These are phyloP conservation scores for Puya raimondii DNA, from an alignment of 176 grass and related monocot species.

Conservation along the genomic window DNA sequence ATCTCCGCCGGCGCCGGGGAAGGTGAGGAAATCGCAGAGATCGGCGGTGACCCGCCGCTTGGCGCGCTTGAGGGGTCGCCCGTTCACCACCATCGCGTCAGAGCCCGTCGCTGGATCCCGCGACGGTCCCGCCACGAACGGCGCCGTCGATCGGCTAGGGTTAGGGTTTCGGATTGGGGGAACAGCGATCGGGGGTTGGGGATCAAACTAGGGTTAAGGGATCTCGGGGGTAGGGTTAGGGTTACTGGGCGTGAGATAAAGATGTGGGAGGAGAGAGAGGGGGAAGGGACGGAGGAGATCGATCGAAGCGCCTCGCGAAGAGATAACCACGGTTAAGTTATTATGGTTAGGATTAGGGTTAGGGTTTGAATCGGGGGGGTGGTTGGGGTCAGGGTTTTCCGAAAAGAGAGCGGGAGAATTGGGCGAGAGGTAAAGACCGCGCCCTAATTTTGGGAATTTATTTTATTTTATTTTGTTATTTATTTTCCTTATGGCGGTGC, in stretches of 20 bases:
- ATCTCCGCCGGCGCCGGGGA: conserved; percentile 22
- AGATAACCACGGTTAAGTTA: background rate
- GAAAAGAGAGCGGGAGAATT: conserved; percentile 40
- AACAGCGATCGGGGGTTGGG: background rate
- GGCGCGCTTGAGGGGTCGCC: conserved; percentile 78
- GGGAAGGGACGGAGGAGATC: conserved; percentile 1
- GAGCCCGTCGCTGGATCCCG: conserved; percentile 38
- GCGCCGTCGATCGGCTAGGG: conserved; percentile 24
- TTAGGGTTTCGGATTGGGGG: background rate
- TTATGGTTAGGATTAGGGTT: conserved; percentile 19
- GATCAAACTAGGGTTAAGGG: conserved; percentile 29
- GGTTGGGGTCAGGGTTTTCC: conserved; percentile 28
- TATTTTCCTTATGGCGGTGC: background rate
- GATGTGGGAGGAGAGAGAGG: conserved; percentile 33
- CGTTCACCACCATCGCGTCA: conserved; percentile 86
- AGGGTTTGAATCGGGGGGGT: background rate
- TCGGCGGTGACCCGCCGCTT: conserved; percentile 45
- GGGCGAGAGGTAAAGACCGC: conserved; percentile 23
- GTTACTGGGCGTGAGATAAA: conserved; percentile 46
- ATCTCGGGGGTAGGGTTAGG: conserved; percentile 51
- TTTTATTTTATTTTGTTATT: background rate
- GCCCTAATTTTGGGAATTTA: background rate
- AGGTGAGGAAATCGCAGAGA: conserved; percentile 19
- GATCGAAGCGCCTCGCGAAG: conserved; percentile 19
- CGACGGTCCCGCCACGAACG: conserved; percentile 20